A percentile compares a stretch with the other conserved stretches of the same genome.
phyloP scores from a whole-genome alignment of 495 filamentous ascomycete genomes.

The Pyrenopolyporus hunteri region DNA sequence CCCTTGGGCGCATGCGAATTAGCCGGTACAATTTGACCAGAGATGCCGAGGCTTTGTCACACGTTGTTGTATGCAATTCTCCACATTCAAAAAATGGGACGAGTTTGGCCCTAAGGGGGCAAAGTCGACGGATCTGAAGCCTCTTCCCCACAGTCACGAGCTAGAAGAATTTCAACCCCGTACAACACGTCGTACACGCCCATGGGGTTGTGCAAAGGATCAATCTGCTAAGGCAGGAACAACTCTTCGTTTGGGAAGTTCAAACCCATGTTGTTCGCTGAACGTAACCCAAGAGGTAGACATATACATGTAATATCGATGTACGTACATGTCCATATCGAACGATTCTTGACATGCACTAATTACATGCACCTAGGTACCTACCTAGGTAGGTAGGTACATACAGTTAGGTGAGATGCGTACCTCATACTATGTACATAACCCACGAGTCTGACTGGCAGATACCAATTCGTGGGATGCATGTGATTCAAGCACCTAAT shows the following conservation, averaged over 20 bases:
- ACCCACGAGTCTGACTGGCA: neutral
- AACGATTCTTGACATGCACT: neutral
- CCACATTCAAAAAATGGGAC: constrained; percentile 13
- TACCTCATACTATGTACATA: neutral
- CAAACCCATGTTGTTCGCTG: too few species aligned
- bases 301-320: neutral
- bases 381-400: too few species aligned
- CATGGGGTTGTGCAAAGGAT: constrained; percentile 18
- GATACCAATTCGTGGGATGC: constrained; percentile 24
- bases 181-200: constrained; percentile 33
- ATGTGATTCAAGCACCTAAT: too few species aligned
- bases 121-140: constrained; percentile 26
- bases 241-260: neutral
- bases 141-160: constrained; percentile 40
- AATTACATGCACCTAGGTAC: too few species aligned
- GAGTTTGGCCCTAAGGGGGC: constrained; percentile 8
- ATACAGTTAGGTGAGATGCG: neutral
- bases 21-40: constrained; percentile 4
- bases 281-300: too few species aligned
- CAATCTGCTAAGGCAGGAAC: too few species aligned
- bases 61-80: constrained; percentile 6
- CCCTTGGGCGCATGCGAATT: neutral
- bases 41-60: constrained; percentile 5
- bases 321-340: neutral
- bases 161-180: constrained; percentile 24